Percentiles rank a stretch among this genome's conserved stretches.
Evolutionary conservation across 208 protist genomes (phyloP).

Genomic region (Acanthamoeba triangularis): DNA sequence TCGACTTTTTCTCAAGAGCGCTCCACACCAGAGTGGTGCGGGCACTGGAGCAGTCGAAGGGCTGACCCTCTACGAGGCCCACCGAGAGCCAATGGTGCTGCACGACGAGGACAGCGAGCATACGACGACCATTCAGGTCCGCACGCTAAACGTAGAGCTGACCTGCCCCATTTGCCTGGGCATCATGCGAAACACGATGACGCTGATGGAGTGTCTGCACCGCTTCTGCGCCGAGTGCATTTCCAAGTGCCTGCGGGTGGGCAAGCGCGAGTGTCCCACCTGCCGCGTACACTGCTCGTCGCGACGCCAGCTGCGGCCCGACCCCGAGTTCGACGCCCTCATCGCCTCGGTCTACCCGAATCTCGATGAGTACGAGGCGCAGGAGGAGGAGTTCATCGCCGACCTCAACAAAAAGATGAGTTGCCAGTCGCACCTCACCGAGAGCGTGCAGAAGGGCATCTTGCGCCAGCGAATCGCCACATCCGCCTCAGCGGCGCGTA

Average conservation of each 20-base stretch:
- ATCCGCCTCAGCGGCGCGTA: too few species aligned
- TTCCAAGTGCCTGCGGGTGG: slow-evolving; percentile 57
- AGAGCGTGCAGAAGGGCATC: slow-evolving; percentile 61
- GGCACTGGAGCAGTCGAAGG: too few species aligned
- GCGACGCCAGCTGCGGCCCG: slow-evolving; percentile 54
- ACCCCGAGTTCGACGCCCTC: slow-evolving; percentile 75
- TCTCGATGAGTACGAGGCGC: slow-evolving; percentile 76
- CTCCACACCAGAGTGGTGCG: too few species aligned
- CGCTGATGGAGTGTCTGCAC: slow-evolving; percentile 82
- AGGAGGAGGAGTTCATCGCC: slow-evolving; percentile 67
- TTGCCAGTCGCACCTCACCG: slow-evolving; percentile 54
- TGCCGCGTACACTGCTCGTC: slow-evolving; percentile 77
- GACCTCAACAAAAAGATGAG: slow-evolving; percentile 70
- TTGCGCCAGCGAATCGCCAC: background rate
- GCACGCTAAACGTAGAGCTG: slow-evolving; percentile 79
- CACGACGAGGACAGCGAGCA: too few species aligned
- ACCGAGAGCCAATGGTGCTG: too few species aligned
- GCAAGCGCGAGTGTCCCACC: slow-evolving; percentile 78
- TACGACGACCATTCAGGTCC: too few species aligned
- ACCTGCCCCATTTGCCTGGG: slow-evolving; percentile 82
- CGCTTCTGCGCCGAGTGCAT: slow-evolving; percentile 82
- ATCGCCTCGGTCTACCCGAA: slow-evolving; percentile 80
- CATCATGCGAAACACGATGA: slow-evolving; percentile 79
- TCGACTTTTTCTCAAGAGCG: too few species aligned
- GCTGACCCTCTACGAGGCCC: too few species aligned